Conservation (phyloP, 2,329 filamentous ascomycete species). For the Hypoxylon sp. region DNA sequence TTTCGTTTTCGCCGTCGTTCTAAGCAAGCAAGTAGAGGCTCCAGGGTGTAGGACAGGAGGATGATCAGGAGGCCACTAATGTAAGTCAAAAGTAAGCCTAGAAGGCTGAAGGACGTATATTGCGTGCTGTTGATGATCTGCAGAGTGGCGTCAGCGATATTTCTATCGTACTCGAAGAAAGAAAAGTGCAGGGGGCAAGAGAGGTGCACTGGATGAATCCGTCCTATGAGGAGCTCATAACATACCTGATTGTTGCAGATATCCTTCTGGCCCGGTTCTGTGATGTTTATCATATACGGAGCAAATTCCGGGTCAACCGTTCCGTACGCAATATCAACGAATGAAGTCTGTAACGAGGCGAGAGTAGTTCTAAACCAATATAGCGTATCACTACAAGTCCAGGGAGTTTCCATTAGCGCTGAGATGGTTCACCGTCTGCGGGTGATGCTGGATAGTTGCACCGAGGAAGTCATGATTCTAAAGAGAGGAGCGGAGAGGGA, state of each 20-base stretch:
- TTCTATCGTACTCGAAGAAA: background rate
- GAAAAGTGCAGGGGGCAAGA: background rate
- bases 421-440: no score
- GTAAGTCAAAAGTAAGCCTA: conserved; percentile 7
- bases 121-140: conserved; percentile 10
- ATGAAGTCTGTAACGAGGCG: background rate
- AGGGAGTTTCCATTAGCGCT: background rate
- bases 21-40: background rate
- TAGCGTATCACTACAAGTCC: background rate
- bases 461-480: background rate
- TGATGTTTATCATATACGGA: background rate
- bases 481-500: background rate
- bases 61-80: conserved; percentile 4
- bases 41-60: background rate
- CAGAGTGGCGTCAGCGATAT: background rate
- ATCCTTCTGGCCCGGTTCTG: background rate
- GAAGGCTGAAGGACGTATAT: conserved; percentile 16
- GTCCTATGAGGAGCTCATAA: background rate
- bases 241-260: conserved; percentile 1
- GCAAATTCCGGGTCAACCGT: background rate
- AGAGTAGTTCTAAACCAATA: background rate
- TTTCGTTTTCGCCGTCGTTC: background rate
- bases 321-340: background rate
- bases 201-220: background rate
- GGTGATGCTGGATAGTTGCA: background rate